These are phyloP conservation scores for Erythrobasidium hasegawianum DNA, from an alignment of 1,284 basidiomycete genomes.

Conservation along the genomic window DNA sequence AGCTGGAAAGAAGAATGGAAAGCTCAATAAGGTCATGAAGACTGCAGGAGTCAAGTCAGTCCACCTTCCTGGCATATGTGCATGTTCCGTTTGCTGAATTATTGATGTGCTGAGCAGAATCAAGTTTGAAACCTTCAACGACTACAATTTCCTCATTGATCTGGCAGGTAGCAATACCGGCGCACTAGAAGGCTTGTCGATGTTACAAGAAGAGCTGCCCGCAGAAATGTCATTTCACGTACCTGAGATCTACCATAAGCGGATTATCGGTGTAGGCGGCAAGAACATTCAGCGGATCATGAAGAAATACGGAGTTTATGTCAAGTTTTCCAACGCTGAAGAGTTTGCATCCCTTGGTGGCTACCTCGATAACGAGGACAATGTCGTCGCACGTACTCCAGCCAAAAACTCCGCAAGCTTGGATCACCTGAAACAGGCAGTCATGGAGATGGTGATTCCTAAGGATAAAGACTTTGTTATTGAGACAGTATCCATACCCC, in stretches of 20 bases:
- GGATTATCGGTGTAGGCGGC: slow-evolving; percentile 97
- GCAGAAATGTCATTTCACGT: slow-evolving; percentile 99
- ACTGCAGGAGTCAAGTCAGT: slow-evolving; percentile 74
- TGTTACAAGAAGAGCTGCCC: slow-evolving; percentile 92
- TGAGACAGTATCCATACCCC: slow-evolving; percentile 86
- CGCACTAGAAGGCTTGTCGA: slow-evolving; percentile 78
- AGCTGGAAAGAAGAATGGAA: slow-evolving; percentile 95
- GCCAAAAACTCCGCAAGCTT: slow-evolving; percentile 96
- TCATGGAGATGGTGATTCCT: slow-evolving; percentile 95
- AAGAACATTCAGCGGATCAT: slow-evolving; percentile 99
- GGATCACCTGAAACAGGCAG: slow-evolving; percentile 90
- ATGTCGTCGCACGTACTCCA: slow-evolving; percentile 93
- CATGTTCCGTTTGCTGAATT: neutral
- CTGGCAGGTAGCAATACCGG: slow-evolving; percentile 64
- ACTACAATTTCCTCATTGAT: slow-evolving; percentile 98
- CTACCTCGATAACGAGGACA: slow-evolving; percentile 97
- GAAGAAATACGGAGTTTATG: slow-evolving; percentile 99
- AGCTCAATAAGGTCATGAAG: slow-evolving; percentile 98
- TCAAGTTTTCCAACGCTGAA: slow-evolving; percentile 98
- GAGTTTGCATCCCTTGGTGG: slow-evolving; percentile 93
- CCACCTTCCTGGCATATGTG: too few relatives aligned
- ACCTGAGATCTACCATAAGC: slow-evolving; percentile 96
- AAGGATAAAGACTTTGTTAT: slow-evolving; percentile 98
- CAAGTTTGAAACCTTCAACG: slow-evolving; percentile 98
- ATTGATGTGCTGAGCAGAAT: slow-evolving; percentile 55